Conservation (phyloP, 768 basidiomycete species). For the Trametes elegans region DNA sequence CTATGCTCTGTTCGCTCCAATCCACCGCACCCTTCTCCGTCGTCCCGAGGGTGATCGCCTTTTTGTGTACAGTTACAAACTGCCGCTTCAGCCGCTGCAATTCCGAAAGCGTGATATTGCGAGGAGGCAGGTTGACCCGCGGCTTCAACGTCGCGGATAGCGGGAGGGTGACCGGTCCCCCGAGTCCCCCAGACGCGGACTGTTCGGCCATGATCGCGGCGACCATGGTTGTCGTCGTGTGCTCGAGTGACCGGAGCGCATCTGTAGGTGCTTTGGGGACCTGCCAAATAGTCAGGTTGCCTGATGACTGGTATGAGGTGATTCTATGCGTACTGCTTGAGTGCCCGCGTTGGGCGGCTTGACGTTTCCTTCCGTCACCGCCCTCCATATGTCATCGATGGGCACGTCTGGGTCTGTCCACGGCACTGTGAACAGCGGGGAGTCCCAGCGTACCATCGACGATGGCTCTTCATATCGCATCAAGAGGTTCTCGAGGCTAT, state of each 20-base stretch:
- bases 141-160: slow-evolving; percentile 42
- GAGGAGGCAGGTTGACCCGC: slow-evolving; percentile 62
- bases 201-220: slow-evolving; percentile 69
- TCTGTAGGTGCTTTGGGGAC: slow-evolving; percentile 81
- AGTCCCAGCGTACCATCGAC: slow-evolving; percentile 99
- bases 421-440: slow-evolving; percentile 84
- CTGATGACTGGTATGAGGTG: not conserved
- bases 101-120: slow-evolving; percentile 79
- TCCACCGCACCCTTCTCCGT: slow-evolving; percentile 75
- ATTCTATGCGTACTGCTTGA: slow-evolving; percentile 50
- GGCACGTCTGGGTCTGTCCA: slow-evolving; percentile 72
- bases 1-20: slow-evolving; percentile 72
- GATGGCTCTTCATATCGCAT: slow-evolving; percentile 94
- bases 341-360: slow-evolving; percentile 90
- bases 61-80: slow-evolving; percentile 87
- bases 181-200: slow-evolving; percentile 47
- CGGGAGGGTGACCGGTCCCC: slow-evolving; percentile 50
- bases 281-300: slow-evolving; percentile 38
- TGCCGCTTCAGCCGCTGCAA: slow-evolving; percentile 89
- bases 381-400: slow-evolving; percentile 72
- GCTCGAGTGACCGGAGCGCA: slow-evolving; percentile 83
- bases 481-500: slow-evolving; percentile 82
- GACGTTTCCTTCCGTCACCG: slow-evolving; percentile 72
- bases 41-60: slow-evolving; percentile 80
- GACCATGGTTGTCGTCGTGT: slow-evolving; percentile 68